Evolutionary conservation across 768 basidiomycete genomes (phyloP), one percentile per base, ranked within the genome.

Genomic region (Termitomyces heimii): DNA sequence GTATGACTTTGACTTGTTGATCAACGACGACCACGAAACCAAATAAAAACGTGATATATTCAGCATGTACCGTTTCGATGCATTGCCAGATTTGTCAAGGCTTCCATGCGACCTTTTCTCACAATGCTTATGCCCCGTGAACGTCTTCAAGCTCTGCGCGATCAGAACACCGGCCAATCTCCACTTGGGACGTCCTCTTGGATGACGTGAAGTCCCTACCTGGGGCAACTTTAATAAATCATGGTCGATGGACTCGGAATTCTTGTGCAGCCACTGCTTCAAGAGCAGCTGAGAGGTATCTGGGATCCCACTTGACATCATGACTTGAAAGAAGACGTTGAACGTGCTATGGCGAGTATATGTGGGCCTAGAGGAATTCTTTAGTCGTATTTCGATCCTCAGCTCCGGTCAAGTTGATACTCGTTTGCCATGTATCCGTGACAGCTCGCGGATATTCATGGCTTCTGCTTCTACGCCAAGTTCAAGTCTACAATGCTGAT

Each of bases 241-340:
- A 31, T 5, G 4, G 9, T n/a, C 7, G 18, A 22, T 14, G 3
- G 10, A 32, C 31, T 20, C 31, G 7, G 29, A 13, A n/a, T n/a
- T n/a, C n/a, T n/a, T n/a, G n/a, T n/a, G n/a, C n/a, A n/a, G n/a
- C 65, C 70, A 53, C 67, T 70, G 4, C 70, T 78, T 28, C 63
- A 66, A 22, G 58, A 70, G 1, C 71, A 74, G 35, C 53, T 82
- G 22, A 49, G 57, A 3, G 75, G 68, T 13, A 71, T 75, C 32
- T 83, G 76, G 78, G 73, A 71, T 34, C 72, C 74, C 9, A 73
- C 84, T 13, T 84, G 79, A 79, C 67, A 73, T 43, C 72, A 82
- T 63, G 77, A 82, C 52, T 62, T 79, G 31, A 67, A 70, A 22
- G 65, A 62, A 54, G 78, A 82, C 57, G 62, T 82, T 1, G 60